Evolutionary conservation across 257 asterid species (phyloP).

Genomic region (Leonotis leonurus): DNA sequence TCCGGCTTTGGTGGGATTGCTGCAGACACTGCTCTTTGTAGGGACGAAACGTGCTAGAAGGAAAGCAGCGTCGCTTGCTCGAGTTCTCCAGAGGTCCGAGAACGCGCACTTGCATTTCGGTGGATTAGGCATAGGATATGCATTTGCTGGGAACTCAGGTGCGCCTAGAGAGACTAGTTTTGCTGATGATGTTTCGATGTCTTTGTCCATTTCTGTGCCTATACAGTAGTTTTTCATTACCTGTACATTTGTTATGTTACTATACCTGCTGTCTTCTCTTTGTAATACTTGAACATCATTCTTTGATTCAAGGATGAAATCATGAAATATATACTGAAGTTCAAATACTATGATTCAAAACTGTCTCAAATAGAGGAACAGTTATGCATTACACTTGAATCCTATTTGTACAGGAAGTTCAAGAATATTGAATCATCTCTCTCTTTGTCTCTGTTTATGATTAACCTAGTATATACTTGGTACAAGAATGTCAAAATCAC

Average conservation of each 20-base stretch:
- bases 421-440: not conserved
- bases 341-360: not conserved
- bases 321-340: not conserved
- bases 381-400: conserved; percentile 1
- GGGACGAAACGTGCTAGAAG: conserved; percentile 88
- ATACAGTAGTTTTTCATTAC: conserved; percentile 5
- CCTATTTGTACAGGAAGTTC: not conserved
- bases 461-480: not conserved
- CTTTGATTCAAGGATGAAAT: conserved; percentile 12
- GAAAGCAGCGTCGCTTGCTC: conserved; percentile 81
- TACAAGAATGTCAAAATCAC: conserved; percentile 60
- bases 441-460: not conserved
- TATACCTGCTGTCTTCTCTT: not conserved
- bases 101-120: conserved; percentile 45
- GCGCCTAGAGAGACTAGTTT: conserved; percentile 44
- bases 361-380: not conserved
- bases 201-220: conserved; percentile 43
- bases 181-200: conserved; percentile 48
- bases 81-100: conserved; percentile 72
- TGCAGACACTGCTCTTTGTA: conserved; percentile 64
- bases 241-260: not conserved
- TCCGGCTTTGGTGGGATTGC: conserved; percentile 60
- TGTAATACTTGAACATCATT: conserved; percentile 12
- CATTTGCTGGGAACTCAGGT: conserved; percentile 48
- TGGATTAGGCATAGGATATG: conserved; percentile 58